Percentiles rank a stretch among this genome's conserved stretches.
Conservation (phyloP, 805 yeast species). For the Barnettozyma botsteinii region DNA sequence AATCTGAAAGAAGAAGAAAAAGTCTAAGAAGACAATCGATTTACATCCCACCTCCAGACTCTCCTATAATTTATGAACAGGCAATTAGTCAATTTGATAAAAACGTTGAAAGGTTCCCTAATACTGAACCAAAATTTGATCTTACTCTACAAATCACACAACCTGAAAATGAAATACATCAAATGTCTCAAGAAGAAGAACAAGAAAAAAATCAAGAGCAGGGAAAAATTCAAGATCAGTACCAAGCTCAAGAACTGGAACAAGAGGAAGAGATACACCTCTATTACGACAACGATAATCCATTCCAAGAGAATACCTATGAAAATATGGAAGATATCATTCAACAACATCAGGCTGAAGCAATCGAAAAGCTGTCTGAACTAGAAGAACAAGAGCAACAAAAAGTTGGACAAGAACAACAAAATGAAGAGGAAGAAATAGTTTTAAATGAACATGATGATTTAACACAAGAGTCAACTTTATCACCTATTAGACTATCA, state of each 20-base stretch:
- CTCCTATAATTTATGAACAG: slow-evolving; percentile 7
- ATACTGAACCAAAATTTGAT: not conserved
- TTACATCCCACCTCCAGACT: slow-evolving; percentile 27
- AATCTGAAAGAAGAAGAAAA: slow-evolving; percentile 30
- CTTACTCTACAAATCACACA: no score
- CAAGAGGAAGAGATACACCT: slow-evolving; percentile 18
- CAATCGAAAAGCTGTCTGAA: slow-evolving; percentile 8
- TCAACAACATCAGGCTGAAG: slow-evolving; percentile 6
- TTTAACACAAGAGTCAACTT: slow-evolving; percentile 15
- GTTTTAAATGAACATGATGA: slow-evolving; percentile 4
- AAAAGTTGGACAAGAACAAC: slow-evolving; percentile 1
- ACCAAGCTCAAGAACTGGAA: slow-evolving; percentile 3
- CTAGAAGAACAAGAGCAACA: slow-evolving; percentile 9
- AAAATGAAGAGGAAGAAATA: not conserved
- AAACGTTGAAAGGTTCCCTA: slow-evolving; percentile 3
- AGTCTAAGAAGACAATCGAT: slow-evolving; percentile 38
- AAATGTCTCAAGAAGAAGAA: not conserved
- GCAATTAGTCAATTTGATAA: slow-evolving; percentile 6
- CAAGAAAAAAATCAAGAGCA: not conserved
- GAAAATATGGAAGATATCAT: slow-evolving; percentile 7
- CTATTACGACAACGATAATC: slow-evolving; percentile 22
- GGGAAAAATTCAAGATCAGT: not conserved
- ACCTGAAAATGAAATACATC: not conserved
- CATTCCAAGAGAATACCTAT: slow-evolving; percentile 13
- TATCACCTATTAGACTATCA: slow-evolving; percentile 22